These are phyloP conservation scores for Plasmodium berghei DNA, from an alignment of 169 alveolate genomes.

Conservation along the genomic window DNA sequence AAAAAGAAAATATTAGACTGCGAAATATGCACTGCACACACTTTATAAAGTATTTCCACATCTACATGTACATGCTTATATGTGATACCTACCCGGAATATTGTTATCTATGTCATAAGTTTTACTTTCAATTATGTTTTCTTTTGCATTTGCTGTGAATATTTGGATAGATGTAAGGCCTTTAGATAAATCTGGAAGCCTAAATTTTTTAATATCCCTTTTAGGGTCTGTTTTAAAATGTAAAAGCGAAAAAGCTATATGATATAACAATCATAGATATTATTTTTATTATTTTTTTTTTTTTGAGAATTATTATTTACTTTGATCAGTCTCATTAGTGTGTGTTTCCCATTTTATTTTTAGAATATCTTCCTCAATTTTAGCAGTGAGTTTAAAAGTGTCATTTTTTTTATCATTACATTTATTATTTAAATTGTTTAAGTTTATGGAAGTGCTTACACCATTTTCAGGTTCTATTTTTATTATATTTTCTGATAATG, in stretches of 20 bases:
- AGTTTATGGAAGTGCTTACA: not conserved
- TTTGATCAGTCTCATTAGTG: not conserved
- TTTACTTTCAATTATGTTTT: conserved; percentile 20
- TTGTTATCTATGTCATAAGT: conserved; percentile 2
- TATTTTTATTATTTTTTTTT: not conserved
- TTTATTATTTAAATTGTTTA: not conserved
- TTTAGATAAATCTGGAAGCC: conserved; percentile 1
- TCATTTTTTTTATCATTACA: not conserved
- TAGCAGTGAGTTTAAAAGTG: not conserved
- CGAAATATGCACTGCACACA: not conserved
- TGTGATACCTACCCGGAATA: conserved; percentile 15
- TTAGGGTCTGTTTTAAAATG: not conserved
- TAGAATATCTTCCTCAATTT: not conserved
- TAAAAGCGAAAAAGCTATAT: not conserved
- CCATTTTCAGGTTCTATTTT: not conserved
- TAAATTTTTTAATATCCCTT: conserved; percentile 9
- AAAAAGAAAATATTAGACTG: not conserved
- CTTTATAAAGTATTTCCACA: no score
- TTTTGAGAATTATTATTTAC: not conserved
- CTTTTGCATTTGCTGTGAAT: conserved; percentile 1
- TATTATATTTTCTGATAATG: not conserved
- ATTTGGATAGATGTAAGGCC: conserved; percentile 4
- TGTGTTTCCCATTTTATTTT: conserved; percentile 5
- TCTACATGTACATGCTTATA: not conserved
- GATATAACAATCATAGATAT: not conserved